Evolutionary conservation across 2,329 filamentous ascomycete species (phyloP), one percentile per base, ranked within the genome.

Genomic region (Colletotrichum agaves): DNA sequence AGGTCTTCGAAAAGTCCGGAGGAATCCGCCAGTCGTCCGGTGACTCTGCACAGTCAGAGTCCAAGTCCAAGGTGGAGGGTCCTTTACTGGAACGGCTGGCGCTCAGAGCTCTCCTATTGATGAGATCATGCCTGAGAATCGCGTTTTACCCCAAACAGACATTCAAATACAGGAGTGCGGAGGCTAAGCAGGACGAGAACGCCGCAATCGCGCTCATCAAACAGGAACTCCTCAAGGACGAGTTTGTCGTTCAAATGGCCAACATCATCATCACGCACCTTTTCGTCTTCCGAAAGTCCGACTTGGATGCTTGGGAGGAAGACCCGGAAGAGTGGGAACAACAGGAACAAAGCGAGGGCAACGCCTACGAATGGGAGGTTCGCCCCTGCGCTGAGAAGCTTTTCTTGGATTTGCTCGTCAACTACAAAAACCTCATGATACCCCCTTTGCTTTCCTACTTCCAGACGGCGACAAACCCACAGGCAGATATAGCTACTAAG

Each of bases 251-350:
- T 15, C 89, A 94, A 71, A 91, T 97, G 72, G 93, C 96, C 76
- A 93, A 96, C 71, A 84, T 91, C 12, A 89, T 97, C 63, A 92
- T 99, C 58, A 93, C 92, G 1, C 90, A 91, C 73, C 93, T 97
- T 72, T 96, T 99, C 76, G 87, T 96, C 41, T 96, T 98, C 77
- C 89, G 93, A 37, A 88, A 91, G 67, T 89, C 89, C 58, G 96
- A 99, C 78, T 86, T 98, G 1, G 90, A 93, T 69, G 91, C 93
- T 65, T 99, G 96, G 96, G 91, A 97, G 75, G 91, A 97, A 75
- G 94, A 97, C 65, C 93, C 95, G 0, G 93, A 99, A 77, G 94
- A 97, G 61, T 99, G 96, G 94, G 95, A 98, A 78, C 90, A 92
- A 71, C 90, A 91, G 73, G 94, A 98, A 81, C 93, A 97, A 74